Conservation (phyloP, 305 asterid genomes). For the Salvia sclarea region DNA sequence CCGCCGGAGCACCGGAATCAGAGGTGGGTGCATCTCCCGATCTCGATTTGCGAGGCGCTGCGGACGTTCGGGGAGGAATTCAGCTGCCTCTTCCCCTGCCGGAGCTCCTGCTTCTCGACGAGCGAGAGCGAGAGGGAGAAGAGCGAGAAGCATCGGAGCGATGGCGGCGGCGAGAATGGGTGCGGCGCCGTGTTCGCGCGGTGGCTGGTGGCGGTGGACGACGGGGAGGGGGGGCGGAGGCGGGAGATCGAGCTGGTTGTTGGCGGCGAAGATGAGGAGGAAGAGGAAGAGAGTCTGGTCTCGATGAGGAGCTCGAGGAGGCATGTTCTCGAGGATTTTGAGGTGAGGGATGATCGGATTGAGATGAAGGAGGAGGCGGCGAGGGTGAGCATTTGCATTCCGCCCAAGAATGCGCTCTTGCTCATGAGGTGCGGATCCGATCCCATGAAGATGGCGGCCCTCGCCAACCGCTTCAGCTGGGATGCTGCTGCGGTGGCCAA, state of each 20-base stretch:
- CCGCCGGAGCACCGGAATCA: conserved; percentile 71
- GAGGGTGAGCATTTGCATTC: conserved; percentile 54
- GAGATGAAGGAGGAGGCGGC: conserved; percentile 39
- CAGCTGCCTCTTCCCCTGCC: conserved; percentile 85
- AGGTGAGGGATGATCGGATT: conserved; percentile 60
- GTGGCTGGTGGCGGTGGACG: conserved; percentile 80
- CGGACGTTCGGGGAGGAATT: conserved; percentile 70
- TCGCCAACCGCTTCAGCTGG: conserved; percentile 45
- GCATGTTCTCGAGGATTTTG: conserved; percentile 85
- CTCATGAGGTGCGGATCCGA: conserved; percentile 67
- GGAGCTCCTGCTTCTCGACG: conserved; percentile 59
- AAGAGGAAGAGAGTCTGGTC: conserved; percentile 22
- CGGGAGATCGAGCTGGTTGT: conserved; percentile 87
- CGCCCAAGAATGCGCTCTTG: conserved; percentile 61
- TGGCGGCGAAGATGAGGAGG: conserved; percentile 62
- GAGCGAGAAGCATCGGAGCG: conserved; percentile 40
- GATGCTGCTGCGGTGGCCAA: conserved; percentile 22
- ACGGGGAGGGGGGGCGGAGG: conserved; percentile 61
- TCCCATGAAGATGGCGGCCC: conserved; percentile 60
- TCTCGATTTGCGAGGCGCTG: conserved; percentile 84
- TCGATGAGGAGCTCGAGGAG: conserved; percentile 64
- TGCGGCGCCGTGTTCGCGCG: conserved; percentile 77
- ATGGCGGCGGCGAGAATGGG: conserved; percentile 37
- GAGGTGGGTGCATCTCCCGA: conserved; percentile 88
- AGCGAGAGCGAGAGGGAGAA: conserved; percentile 37